Conservation (phyloP, 495 filamentous ascomycete genomes). For the Penicillium goetzii region DNA sequence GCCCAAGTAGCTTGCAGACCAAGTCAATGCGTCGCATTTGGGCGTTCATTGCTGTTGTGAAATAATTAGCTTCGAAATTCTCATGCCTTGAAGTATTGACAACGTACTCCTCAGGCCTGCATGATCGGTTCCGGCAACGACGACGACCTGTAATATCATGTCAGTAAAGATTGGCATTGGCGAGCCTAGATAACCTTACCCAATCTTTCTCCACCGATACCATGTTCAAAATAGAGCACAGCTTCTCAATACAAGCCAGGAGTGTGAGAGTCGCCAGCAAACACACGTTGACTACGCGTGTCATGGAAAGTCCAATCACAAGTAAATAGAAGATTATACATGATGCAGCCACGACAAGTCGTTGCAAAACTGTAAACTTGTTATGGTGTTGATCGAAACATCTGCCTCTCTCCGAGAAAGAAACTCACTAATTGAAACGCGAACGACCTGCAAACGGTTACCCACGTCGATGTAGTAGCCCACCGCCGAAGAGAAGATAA, state of each 20-base stretch:
- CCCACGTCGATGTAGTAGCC: slow-evolving; percentile 43
- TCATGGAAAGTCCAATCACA: not conserved
- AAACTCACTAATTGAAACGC: slow-evolving; percentile 44
- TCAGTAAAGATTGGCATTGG: not conserved
- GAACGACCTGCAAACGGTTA: slow-evolving; percentile 49
- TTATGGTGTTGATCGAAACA: not conserved
- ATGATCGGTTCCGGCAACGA: slow-evolving; percentile 7
- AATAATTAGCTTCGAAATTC: not conserved
- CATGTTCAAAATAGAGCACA: slow-evolving; percentile 52
- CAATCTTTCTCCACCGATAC: slow-evolving; percentile 65
- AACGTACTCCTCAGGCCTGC: not conserved
- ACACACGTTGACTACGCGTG: not conserved
- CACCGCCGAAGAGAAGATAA: slow-evolving; percentile 37
- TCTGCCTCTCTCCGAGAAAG: not conserved
- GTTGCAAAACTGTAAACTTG: slow-evolving; percentile 27
- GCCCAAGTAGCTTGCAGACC: slow-evolving; percentile 65
- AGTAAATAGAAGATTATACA: slow-evolving; percentile 21
- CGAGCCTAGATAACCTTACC: slow-evolving; percentile 33
- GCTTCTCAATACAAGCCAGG: slow-evolving; percentile 57
- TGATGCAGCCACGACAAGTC: slow-evolving; percentile 25
- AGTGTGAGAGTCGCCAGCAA: slow-evolving; percentile 37
- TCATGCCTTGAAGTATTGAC: not conserved
- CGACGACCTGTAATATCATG: not conserved
- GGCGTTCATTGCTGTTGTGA: slow-evolving; percentile 50
- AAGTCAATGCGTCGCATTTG: slow-evolving; percentile 69